Conservation (phyloP, 495 filamentous ascomycete genomes). For the Cenococcum geophilum region DNA sequence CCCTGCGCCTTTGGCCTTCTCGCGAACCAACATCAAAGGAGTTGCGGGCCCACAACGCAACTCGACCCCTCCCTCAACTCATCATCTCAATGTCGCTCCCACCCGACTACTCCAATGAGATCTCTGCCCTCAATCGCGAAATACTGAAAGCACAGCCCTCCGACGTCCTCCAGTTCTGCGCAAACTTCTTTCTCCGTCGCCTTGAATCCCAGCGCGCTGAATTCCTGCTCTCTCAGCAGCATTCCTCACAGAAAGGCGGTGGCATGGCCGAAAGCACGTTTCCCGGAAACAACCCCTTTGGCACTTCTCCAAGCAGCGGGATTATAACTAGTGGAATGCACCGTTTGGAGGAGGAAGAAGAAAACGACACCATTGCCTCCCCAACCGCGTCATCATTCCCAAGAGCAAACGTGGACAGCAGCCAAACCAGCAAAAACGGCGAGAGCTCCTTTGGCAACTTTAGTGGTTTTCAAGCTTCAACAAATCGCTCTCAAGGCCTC, state of each 20-base stretch:
- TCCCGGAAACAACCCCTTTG: slow-evolving; percentile 54
- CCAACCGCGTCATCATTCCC: slow-evolving; percentile 54
- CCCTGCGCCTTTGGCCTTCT: slow-evolving; percentile 23
- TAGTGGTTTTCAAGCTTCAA: slow-evolving; percentile 29
- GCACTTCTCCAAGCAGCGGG: slow-evolving; percentile 35
- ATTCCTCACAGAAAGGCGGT: slow-evolving; percentile 40
- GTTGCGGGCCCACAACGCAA: slow-evolving; percentile 14
- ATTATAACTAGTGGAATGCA: slow-evolving; percentile 43
- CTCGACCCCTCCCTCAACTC: slow-evolving; percentile 20
- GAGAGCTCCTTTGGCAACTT: slow-evolving; percentile 38
- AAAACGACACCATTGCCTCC: slow-evolving; percentile 52
- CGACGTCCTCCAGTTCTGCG: slow-evolving; percentile 62
- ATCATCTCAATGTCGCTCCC: slow-evolving; percentile 46
- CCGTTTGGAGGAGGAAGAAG: slow-evolving; percentile 57
- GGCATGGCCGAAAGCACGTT: slow-evolving; percentile 53
- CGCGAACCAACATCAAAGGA: slow-evolving; percentile 31
- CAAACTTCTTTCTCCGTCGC: slow-evolving; percentile 58
- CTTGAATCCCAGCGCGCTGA: slow-evolving; percentile 55
- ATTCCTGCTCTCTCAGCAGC: slow-evolving; percentile 43
- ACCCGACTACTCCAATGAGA: slow-evolving; percentile 52
- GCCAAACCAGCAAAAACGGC: slow-evolving; percentile 10
- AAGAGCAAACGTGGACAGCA: slow-evolving; percentile 31
- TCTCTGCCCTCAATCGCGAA: slow-evolving; percentile 53
- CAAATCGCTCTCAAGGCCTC: slow-evolving; percentile 4
- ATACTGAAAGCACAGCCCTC: slow-evolving; percentile 47